These are phyloP conservation scores for Xanthoparmelia taractica DNA, from an alignment of 495 filamentous ascomycete genomes.

Conservation along the genomic window DNA sequence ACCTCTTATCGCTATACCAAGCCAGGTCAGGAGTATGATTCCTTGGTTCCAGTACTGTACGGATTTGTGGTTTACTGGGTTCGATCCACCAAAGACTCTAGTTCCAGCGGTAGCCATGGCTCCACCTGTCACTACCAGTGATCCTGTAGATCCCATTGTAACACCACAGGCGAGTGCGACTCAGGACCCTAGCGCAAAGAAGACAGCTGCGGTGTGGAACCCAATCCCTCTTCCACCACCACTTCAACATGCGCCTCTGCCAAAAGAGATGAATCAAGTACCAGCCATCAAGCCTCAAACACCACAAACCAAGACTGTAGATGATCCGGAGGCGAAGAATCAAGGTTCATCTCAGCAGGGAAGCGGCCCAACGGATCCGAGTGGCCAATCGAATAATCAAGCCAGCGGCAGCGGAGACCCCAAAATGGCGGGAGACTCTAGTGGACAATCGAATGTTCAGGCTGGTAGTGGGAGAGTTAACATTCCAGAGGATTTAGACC, in stretches of 20 bases:
- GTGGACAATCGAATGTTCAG: not conserved
- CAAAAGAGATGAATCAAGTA: not conserved
- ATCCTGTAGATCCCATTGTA: not conserved
- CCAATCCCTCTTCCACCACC: not conserved
- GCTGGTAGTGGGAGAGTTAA: not conserved
- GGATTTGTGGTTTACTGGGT: slow-evolving; percentile 5
- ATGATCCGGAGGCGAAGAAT: not conserved
- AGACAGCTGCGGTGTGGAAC: not conserved
- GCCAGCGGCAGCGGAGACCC: not conserved
- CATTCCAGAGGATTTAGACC: not conserved
- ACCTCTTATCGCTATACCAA: slow-evolving; percentile 6
- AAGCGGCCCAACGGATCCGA: not conserved
- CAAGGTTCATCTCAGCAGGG: too few relatives aligned
- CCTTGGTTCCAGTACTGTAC: slow-evolving; percentile 5
- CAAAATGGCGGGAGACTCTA: too few relatives aligned
- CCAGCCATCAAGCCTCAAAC: not conserved
- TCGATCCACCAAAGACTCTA: slow-evolving; percentile 11
- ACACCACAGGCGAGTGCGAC: not conserved
- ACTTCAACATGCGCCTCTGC: not conserved
- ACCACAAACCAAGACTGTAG: not conserved
- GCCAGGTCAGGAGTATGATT: slow-evolving; percentile 1
- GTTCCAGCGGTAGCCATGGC: slow-evolving; percentile 6
- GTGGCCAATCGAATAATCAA: not conserved
- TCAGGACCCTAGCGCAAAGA: not conserved
- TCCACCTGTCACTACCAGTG: not conserved